Conservation (phyloP, 2,329 filamentous ascomycete genomes). For the Exophiala bonariae region DNA sequence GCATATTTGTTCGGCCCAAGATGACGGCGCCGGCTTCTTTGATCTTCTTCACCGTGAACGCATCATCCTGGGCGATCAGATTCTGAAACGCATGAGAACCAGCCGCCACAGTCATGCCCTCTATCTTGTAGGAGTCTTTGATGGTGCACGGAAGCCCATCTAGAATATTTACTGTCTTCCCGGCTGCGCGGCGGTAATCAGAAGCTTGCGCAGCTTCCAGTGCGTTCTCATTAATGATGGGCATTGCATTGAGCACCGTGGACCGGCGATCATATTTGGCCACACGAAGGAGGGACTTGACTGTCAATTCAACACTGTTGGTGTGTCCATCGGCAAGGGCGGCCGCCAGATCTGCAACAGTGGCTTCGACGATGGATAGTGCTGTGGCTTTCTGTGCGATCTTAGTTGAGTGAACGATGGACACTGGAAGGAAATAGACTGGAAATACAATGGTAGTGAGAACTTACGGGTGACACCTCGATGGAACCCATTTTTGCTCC, state of each 20-base stretch:
- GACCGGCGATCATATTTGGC: conserved; percentile 45
- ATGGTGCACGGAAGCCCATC: conserved; percentile 60
- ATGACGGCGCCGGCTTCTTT: conserved; percentile 32
- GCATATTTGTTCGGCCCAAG: conserved; percentile 38
- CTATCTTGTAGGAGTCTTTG: conserved; percentile 58
- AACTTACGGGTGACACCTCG: neutral
- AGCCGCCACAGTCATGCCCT: conserved; percentile 52
- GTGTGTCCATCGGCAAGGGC: conserved; percentile 44
- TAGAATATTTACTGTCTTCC: conserved; percentile 38
- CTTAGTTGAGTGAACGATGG: neutral
- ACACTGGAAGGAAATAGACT: neutral
- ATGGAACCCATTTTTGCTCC: neutral
- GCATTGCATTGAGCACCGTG: conserved; percentile 46
- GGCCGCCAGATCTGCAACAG: conserved; percentile 37
- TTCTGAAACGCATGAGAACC: conserved; percentile 56
- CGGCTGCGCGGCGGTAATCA: conserved; percentile 44
- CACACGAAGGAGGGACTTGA: conserved; percentile 49
- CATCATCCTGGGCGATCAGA: conserved; percentile 45
- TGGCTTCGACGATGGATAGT: conserved; percentile 41
- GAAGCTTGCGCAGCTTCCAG: conserved; percentile 49
- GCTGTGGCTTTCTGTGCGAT: too few relatives aligned
- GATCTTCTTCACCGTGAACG: conserved; percentile 25
- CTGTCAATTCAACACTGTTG: conserved; percentile 47
- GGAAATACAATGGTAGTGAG: neutral
- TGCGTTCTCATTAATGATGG: conserved; percentile 47